Evolutionary conservation across 495 filamentous ascomycete genomes (phyloP).

Genomic region (Friedmanniomyces simplex): DNA sequence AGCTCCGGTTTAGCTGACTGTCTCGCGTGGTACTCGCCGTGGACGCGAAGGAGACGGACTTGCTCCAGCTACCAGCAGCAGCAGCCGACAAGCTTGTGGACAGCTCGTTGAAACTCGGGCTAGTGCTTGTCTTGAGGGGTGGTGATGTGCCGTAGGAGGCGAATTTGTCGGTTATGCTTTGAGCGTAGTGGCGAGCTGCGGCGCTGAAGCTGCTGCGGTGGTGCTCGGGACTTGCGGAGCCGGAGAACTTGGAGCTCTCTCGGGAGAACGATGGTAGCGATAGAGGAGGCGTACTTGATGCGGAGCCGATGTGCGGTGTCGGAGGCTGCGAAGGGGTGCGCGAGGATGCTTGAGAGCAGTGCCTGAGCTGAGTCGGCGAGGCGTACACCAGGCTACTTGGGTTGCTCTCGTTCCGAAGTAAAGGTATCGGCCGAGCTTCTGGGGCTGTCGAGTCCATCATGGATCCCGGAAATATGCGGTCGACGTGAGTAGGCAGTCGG

Average conservation of each 20-base stretch:
- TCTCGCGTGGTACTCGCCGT: background rate
- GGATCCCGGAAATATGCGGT: too few relatives aligned
- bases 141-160: conserved; percentile 18
- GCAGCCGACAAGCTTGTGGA: conserved; percentile 5
- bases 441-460: too few relatives aligned
- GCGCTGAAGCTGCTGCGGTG: conserved; percentile 21
- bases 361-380: background rate
- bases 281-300: conserved; percentile 8
- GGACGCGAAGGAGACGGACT: conserved; percentile 17
- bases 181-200: conserved; percentile 16
- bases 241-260: background rate
- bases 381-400: background rate
- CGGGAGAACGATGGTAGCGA: background rate
- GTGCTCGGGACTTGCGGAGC: conserved; percentile 11
- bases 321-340: conserved; percentile 4
- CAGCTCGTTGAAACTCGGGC: conserved; percentile 5
- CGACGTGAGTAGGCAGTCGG: background rate
- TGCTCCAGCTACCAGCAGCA: conserved; percentile 11
- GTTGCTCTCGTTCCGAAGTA: background rate
- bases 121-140: conserved; percentile 10
- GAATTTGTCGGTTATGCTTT: conserved; percentile 19
- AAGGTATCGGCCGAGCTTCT: background rate
- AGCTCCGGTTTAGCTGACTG: conserved; percentile 3
- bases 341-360: background rate
- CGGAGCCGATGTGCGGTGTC: conserved; percentile 12